Base-by-base conservation (phyloP, 306 rosid species). In the Dryas drummondii region DNA sequence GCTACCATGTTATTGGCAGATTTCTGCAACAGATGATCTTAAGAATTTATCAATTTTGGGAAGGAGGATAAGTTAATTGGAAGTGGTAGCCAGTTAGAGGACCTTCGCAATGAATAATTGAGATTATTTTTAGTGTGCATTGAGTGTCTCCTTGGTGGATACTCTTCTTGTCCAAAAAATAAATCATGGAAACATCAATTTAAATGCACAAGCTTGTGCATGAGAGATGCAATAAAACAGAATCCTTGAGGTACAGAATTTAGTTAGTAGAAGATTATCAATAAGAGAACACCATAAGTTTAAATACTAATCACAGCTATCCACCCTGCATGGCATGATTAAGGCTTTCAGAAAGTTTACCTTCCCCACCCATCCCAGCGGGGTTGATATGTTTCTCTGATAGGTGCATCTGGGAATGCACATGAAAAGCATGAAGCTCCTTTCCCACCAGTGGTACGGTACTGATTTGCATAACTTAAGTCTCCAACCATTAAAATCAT, bases 361-460 rank as follows among this genome's bases (percentile, higher is more conserved):
- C 98, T 91, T 85, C 98, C 96, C 98, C 98, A 91, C 3, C 89
- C 98, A 74, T 94, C 98, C 97, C 98, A 94, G 42, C 97, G 92
- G n/a, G 98, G 97, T 77, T 94, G 98, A 79, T 83, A 91, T 0
- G 94, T 83, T 87, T 94, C 98, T 77, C 98, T 87, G 17, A 89
- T 88, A 7, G 98, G 97, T 32, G 94, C 94, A 79, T 89, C 86
- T 1, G 97, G 98, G 84, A 93, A 93, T 69, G 91, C 81, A 73
- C 98, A 87, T 27, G 93, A 83, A 84, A 62, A 93, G 79, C 98
- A 89, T 5, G 93, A n/a, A 78, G 70, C 97, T 76, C 96, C 97
- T 82, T 91, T 91, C 40, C 98, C 97, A 59, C 98, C 98, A 0
- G 94, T 93, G 10, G 97, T 93, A 9, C 26, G 93, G 77, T 91